These are phyloP conservation scores for Helicocarpus griseus DNA, from an alignment of 2,329 filamentous ascomycete species.

Conservation along the genomic window DNA sequence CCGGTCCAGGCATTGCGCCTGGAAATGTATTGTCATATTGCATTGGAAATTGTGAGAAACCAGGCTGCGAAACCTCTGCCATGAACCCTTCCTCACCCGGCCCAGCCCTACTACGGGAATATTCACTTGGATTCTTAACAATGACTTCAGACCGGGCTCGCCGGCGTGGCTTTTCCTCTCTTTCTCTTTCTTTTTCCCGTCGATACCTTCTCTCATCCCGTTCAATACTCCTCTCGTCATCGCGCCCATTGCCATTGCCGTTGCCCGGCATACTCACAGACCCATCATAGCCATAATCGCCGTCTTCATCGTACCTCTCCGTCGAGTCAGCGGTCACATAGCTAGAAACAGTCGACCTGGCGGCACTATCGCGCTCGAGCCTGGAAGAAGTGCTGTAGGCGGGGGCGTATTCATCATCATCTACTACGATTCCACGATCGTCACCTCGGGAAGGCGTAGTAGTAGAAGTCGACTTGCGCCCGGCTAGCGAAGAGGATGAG, in stretches of 20 bases:
- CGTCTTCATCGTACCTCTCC: conserved; percentile 15
- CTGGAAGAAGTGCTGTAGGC: conserved; percentile 13
- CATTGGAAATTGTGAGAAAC: conserved; percentile 26
- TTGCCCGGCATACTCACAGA: conserved; percentile 18
- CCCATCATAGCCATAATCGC: conserved; percentile 18
- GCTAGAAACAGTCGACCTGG: conserved; percentile 17
- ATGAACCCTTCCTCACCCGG: conserved; percentile 18
- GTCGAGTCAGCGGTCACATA: conserved; percentile 33
- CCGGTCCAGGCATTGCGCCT: not conserved
- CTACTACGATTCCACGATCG: conserved; percentile 35
- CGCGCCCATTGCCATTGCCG: conserved; percentile 4
- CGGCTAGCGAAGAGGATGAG: conserved; percentile 21
- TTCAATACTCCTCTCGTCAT: conserved; percentile 3
- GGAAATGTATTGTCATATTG: conserved; percentile 20
- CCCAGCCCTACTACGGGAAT: not conserved
- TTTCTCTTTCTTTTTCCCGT: conserved; percentile 18
- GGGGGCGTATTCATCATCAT: not conserved
- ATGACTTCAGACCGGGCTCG: conserved; percentile 7
- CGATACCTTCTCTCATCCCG: conserved; percentile 12
- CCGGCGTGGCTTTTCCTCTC: conserved; percentile 13
- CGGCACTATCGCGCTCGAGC: conserved; percentile 6
- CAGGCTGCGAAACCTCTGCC: conserved; percentile 21
- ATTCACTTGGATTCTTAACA: conserved; percentile 2
- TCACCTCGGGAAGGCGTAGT: conserved; percentile 28
- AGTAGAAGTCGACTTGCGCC: conserved; percentile 26